phyloP scores from a whole-genome alignment of 1,139 yeast genomes.

The Geotrichum siamense region DNA sequence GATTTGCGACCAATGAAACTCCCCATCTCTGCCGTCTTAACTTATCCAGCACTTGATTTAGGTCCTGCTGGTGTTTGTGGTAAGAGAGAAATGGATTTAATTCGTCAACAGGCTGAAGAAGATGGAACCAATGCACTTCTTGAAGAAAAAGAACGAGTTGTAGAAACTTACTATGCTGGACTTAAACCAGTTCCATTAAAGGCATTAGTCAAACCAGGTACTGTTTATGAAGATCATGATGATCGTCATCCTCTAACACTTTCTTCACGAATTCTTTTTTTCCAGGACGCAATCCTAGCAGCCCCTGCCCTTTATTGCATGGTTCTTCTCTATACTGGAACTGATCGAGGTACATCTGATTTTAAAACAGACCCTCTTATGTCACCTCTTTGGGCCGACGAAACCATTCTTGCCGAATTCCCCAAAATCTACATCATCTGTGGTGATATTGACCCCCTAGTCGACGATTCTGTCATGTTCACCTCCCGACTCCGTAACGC shows the following conservation, averaged over 20 bases:
- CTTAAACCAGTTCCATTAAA: conserved; percentile 13
- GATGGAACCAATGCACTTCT: conserved; percentile 16
- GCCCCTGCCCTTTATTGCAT: conserved; percentile 20
- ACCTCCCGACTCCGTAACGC: conserved; percentile 36
- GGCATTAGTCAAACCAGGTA: conserved; percentile 15
- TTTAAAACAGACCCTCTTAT: conserved; percentile 19
- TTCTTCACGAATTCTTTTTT: conserved; percentile 20
- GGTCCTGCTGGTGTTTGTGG: conserved; percentile 20
- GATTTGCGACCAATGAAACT: conserved; percentile 21
- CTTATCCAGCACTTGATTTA: conserved; percentile 22
- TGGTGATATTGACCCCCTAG: conserved; percentile 23
- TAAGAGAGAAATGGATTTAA: conserved; percentile 20
- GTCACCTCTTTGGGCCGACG: conserved; percentile 21
- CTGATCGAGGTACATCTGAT: conserved; percentile 21
- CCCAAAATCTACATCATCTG: conserved; percentile 21
- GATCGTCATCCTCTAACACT: conserved; percentile 19
- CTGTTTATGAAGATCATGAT: conserved; percentile 7
- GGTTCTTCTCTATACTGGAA: conserved; percentile 22
- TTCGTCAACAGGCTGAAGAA: conserved; percentile 19
- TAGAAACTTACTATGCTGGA: conserved; percentile 17
- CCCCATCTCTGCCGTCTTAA: conserved; percentile 22
- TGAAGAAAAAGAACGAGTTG: conserved; percentile 17
- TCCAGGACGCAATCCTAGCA: conserved; percentile 19
- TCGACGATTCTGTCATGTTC: conserved; percentile 22
- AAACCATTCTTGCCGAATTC: conserved; percentile 18